Conservation (phyloP, 805 yeast genomes). For the Yarrowia sp. region DNA sequence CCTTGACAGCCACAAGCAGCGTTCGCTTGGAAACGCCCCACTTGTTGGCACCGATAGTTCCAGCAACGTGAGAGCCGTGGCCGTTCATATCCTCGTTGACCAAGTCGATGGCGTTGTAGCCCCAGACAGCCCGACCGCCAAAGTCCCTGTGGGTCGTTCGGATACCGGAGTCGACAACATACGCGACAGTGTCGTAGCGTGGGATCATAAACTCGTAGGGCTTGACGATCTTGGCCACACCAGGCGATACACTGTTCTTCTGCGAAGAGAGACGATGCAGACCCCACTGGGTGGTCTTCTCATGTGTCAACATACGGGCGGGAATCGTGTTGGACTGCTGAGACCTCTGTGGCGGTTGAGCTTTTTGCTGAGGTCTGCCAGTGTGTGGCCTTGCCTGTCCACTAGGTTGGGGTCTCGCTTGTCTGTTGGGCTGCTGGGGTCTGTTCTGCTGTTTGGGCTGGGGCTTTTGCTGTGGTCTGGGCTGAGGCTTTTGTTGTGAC, state of each 20-base stretch:
- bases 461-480: not conserved
- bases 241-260: slow-evolving; percentile 38
- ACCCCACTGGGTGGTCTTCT: slow-evolving; percentile 66
- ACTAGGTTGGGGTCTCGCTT: not conserved
- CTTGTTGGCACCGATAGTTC: slow-evolving; percentile 52
- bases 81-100: slow-evolving; percentile 53
- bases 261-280: slow-evolving; percentile 86
- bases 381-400: not conserved
- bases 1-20: slow-evolving; percentile 54
- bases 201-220: slow-evolving; percentile 64
- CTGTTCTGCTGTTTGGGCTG: not conserved
- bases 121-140: slow-evolving; percentile 57
- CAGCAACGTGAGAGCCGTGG: slow-evolving; percentile 63
- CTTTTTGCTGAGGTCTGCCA: not conserved
- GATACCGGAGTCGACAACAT: slow-evolving; percentile 60
- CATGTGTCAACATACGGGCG: slow-evolving; percentile 41
- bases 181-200: slow-evolving; percentile 40
- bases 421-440: not conserved
- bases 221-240: slow-evolving; percentile 49
- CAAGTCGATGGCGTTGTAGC: slow-evolving; percentile 45
- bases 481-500: not conserved
- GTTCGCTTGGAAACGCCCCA: slow-evolving; percentile 55
- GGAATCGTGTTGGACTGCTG: not conserved
- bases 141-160: slow-evolving; percentile 49
- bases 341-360: not conserved